A percentile compares a stretch with the other conserved stretches of the same genome.
These are phyloP conservation scores for Flaveria bidentis DNA, from an alignment of 129 eudicot species.

Conservation along the genomic window DNA sequence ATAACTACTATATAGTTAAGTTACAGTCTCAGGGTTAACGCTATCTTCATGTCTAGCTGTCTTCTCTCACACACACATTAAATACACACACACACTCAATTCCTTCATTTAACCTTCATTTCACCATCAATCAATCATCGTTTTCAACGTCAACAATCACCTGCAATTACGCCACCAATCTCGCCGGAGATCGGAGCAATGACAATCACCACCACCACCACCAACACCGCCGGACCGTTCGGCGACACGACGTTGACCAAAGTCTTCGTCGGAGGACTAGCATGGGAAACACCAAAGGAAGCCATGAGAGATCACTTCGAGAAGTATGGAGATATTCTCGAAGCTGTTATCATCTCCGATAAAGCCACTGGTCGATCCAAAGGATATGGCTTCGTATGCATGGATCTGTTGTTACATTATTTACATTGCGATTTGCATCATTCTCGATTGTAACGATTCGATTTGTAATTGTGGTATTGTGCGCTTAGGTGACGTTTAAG, in stretches of 20 bases:
- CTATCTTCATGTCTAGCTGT: too few species aligned
- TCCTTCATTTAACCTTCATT: too few species aligned
- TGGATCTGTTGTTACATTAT: background rate
- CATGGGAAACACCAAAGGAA: conserved; percentile 91
- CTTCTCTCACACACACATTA: too few species aligned
- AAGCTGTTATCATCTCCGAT: conserved; percentile 86
- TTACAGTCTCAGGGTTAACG: too few species aligned
- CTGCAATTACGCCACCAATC: too few species aligned
- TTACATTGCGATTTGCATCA: too few species aligned
- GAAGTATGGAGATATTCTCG: conserved; percentile 78
- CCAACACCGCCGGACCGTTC: conserved; percentile 46
- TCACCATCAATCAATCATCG: too few species aligned
- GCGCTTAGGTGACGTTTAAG: conserved; percentile 75
- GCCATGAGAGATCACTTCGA: conserved; percentile 70
- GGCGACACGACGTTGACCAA: conserved; percentile 81
- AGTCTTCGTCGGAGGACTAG: conserved; percentile 93
- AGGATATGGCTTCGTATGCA: conserved; percentile 88
- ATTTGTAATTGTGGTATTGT: conserved; percentile 4
- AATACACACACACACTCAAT: too few species aligned
- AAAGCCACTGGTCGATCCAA: conserved; percentile 90
- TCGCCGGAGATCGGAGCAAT: too few species aligned
- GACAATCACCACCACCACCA: too few species aligned
- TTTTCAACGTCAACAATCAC: too few species aligned
- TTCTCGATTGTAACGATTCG: background rate
- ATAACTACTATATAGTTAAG: too few species aligned